phyloP scores from a whole-genome alignment of 805 yeast genomes.

The Zygoascus flipseniorum region DNA sequence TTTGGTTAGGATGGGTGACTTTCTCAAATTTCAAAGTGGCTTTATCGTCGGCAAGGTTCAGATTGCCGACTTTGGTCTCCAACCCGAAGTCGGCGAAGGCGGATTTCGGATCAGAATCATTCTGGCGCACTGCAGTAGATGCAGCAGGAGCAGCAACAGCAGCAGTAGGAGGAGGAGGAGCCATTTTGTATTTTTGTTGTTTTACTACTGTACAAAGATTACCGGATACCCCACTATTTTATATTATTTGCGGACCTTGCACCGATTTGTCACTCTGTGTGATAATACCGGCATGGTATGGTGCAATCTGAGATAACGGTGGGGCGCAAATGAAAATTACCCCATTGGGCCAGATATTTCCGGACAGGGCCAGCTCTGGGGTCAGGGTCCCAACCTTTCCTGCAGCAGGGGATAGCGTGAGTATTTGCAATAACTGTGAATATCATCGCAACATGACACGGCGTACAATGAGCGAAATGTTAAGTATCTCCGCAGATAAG shows the following conservation, averaged over 20 bases:
- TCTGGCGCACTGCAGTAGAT: neutral
- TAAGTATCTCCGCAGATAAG: no score
- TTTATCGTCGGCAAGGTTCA: neutral
- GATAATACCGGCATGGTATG: neutral
- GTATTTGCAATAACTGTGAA: no score
- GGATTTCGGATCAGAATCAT: neutral
- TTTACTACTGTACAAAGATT: neutral
- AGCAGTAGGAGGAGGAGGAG: constrained; percentile 4
- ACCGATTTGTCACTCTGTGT: neutral
- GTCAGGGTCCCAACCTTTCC: no score
- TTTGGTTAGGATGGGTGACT: neutral
- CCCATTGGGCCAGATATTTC: neutral
- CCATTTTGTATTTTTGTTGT: constrained; percentile 3
- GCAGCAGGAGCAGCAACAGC: constrained; percentile 3
- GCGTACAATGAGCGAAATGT: no score
- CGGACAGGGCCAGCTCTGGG: neutral
- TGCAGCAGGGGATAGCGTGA: no score
- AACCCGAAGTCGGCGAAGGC: neutral
- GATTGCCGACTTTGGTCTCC: neutral
- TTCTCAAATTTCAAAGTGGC: neutral
- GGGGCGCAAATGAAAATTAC: neutral
- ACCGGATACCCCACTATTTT: constrained; percentile 9
- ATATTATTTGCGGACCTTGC: neutral
- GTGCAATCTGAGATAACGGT: neutral
- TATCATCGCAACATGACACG: no score